phyloP scores from a whole-genome alignment of 495 filamentous ascomycete species.

The Xylaria flabelliformis region DNA sequence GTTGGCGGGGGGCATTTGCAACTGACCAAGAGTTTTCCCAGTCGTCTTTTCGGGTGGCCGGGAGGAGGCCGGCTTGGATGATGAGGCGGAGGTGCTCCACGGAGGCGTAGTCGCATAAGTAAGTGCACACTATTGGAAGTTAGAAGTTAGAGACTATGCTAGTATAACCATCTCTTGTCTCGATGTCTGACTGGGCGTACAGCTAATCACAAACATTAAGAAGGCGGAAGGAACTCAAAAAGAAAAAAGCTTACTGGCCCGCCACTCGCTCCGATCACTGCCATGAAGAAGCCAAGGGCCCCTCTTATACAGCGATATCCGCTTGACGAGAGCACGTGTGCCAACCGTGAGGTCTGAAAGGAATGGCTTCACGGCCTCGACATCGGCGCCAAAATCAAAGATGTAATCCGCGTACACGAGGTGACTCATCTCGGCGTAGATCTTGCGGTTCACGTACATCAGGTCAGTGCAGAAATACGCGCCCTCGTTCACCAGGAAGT shows the following conservation, averaged over 20 bases:
- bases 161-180: background rate
- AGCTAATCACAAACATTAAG: background rate
- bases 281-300: conserved; percentile 49
- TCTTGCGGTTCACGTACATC: conserved; percentile 51
- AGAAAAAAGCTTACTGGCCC: conserved; percentile 21
- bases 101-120: conserved; percentile 42
- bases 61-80: conserved; percentile 49
- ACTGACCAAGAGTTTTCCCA: conserved; percentile 20
- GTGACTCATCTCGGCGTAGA: conserved; percentile 55
- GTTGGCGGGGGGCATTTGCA: conserved; percentile 49
- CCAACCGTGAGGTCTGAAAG: conserved; percentile 56
- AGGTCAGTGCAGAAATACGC: conserved; percentile 52
- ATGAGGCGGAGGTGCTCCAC: conserved; percentile 50
- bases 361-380: conserved; percentile 63
- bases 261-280: conserved; percentile 61
- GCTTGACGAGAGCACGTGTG: conserved; percentile 49
- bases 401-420: conserved; percentile 58
- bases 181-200: background rate
- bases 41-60: conserved; percentile 34
- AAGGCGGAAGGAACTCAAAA: background rate
- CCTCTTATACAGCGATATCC: conserved; percentile 56
- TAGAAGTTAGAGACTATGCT: background rate
- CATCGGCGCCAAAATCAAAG: conserved; percentile 59
- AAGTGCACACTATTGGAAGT: conserved; percentile 43
- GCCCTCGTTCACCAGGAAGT: conserved; percentile 43